Evolutionary conservation across 805 yeast genomes (phyloP).

Genomic region (Zygosaccharomyces siamensis): DNA sequence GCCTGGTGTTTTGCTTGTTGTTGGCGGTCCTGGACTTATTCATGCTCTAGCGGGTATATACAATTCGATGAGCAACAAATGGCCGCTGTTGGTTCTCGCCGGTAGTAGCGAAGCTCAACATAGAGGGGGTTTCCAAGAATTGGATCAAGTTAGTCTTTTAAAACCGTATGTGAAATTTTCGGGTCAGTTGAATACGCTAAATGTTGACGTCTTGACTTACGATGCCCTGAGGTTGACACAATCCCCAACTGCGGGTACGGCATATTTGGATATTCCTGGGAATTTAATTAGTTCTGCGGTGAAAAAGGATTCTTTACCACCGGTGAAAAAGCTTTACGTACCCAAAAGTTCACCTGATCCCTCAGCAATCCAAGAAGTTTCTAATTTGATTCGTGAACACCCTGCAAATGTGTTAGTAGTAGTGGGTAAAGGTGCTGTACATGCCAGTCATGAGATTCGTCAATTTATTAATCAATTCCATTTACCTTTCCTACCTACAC

Average conservation of each 20-base stretch:
- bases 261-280: slow-evolving; percentile 65
- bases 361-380: slow-evolving; percentile 30
- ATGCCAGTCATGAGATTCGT: slow-evolving; percentile 39
- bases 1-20: slow-evolving; percentile 66
- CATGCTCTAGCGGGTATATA: slow-evolving; percentile 65
- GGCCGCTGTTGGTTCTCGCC: slow-evolving; percentile 63
- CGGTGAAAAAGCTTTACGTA: slow-evolving; percentile 3
- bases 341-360: slow-evolving; percentile 16
- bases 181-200: slow-evolving; percentile 30
- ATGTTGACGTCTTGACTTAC: slow-evolving; percentile 18
- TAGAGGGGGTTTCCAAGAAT: slow-evolving; percentile 67
- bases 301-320: background rate
- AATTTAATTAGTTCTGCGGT: slow-evolving; percentile 40
- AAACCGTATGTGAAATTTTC: slow-evolving; percentile 48
- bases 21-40: slow-evolving; percentile 72
- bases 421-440: slow-evolving; percentile 64
- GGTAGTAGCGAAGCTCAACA: slow-evolving; percentile 49
- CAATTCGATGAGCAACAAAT: slow-evolving; percentile 55
- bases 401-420: slow-evolving; percentile 49
- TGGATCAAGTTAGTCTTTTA: slow-evolving; percentile 56
- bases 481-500: slow-evolving; percentile 63
- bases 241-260: slow-evolving; percentile 52
- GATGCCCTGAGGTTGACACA: slow-evolving; percentile 23
- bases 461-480: slow-evolving; percentile 40
- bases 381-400: slow-evolving; percentile 27